A percentile compares a stretch with the other conserved stretches of the same genome.
Conservation (phyloP, 1,284 basidiomycete species). For the Moniliella sp. region DNA sequence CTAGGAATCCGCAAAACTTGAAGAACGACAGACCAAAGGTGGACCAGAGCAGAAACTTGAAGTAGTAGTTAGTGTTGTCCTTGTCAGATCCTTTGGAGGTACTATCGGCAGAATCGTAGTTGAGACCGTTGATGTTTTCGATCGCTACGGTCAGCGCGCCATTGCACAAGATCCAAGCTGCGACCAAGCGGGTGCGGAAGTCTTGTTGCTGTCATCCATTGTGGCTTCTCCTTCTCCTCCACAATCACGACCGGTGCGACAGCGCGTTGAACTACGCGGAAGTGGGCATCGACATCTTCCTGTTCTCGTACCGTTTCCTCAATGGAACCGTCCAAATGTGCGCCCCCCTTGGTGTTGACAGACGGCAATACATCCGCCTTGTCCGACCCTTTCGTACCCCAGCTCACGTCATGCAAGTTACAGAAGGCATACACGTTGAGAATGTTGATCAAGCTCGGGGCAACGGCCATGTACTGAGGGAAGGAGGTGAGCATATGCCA, state of each 20-base stretch:
- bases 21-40: slow-evolving; percentile 63
- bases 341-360: slow-evolving; percentile 51
- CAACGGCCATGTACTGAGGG: slow-evolving; percentile 61
- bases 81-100: background rate
- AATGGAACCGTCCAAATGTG: slow-evolving; percentile 44
- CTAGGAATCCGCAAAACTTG: slow-evolving; percentile 43
- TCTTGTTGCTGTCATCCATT: slow-evolving; percentile 38
- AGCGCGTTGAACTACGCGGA: slow-evolving; percentile 80
- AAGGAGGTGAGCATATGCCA: slow-evolving; percentile 98
- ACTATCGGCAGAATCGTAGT: slow-evolving; percentile 22
- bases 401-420: slow-evolving; percentile 42
- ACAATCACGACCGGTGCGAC: slow-evolving; percentile 56
- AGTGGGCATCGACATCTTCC: slow-evolving; percentile 73
- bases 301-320: slow-evolving; percentile 41
- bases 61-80: background rate
- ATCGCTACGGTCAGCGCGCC: slow-evolving; percentile 54
- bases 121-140: slow-evolving; percentile 61
- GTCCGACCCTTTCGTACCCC: slow-evolving; percentile 90
- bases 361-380: slow-evolving; percentile 82
- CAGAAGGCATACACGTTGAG: slow-evolving; percentile 92
- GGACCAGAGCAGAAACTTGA: slow-evolving; percentile 60
- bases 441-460: slow-evolving; percentile 76
- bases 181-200: slow-evolving; percentile 33
- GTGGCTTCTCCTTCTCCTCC: slow-evolving; percentile 59
- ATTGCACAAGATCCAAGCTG: slow-evolving; percentile 30